Base-by-base conservation (phyloP, 2,329 filamentous ascomycete genomes). In the Laburnicola sp. region DNA sequence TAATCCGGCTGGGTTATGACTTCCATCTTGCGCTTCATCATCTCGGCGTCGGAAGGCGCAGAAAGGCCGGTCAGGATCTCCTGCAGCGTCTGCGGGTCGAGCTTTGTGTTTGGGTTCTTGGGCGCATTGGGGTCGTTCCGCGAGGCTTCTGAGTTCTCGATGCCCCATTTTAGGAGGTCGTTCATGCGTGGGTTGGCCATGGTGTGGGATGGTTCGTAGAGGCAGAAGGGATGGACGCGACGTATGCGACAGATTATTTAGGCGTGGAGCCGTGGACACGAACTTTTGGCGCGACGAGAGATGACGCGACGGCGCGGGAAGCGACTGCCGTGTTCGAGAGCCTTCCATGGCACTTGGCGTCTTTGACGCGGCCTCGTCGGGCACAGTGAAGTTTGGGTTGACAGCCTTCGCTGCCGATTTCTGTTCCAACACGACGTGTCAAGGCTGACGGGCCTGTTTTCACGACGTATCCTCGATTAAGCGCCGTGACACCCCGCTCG, bases 11-110 rank as follows among this genome's bases (percentile, higher is more conserved):
- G 39, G 10, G 60, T 51, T 67, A 97, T 87, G 50, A 88, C 84
- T 26, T 82, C 81, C 85, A 99, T 96, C 57, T 88, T 82, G 45
- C 87, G 84, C 64, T 84, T 85, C 94, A 99, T 97, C 46, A 95
- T 82, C 54, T 97, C 91, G 22, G 94, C 91, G 57, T 99, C 93
- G 2, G 87, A 91, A 28, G 43, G 43, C 34, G n/a, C 43, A 36
- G 55, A 64, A 9, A 49, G 34, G 0, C 88, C 91, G 74, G 91
- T 91, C 68, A 95, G 82, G 48, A 97, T 80, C 10, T 87, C 80
- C 37, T 83, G 83, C 53, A 97, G 80, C 51, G 87, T 80, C 50
- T 91, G 85, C 11, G 88, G 81, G 65, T 86, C 86, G 58, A 94
- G 79, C 22, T 74, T 72, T 39, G 71, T 55, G 68, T 69, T 55